Conservation (phyloP, 441 rosid species). For the Adansonia rubrostipa region DNA sequence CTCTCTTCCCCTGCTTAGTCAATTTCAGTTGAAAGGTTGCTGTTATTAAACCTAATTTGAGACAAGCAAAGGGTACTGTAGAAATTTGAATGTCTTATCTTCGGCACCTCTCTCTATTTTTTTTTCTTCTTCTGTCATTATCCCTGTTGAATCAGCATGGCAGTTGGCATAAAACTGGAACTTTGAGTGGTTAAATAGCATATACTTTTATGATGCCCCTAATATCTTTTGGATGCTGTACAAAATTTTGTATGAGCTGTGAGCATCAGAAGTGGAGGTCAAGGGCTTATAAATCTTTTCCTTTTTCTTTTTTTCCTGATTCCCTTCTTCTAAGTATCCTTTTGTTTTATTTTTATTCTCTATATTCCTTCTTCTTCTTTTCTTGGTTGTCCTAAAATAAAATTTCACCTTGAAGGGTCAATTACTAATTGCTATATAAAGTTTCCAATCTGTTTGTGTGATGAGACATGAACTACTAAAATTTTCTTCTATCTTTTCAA, state of each 20-base stretch:
- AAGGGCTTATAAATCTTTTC: constrained; percentile 3
- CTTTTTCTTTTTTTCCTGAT: background rate
- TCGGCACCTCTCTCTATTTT: background rate
- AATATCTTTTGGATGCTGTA: background rate
- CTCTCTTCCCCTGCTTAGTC: background rate
- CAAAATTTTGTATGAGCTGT: background rate
- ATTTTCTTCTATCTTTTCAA: background rate
- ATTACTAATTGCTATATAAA: background rate
- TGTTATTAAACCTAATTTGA: background rate
- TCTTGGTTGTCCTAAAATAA: background rate
- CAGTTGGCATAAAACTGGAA: background rate
- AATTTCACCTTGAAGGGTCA: background rate
- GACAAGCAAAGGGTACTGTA: background rate
- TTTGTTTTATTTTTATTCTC: background rate
- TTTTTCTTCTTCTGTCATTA: background rate
- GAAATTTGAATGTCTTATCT: background rate
- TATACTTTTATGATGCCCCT: background rate
- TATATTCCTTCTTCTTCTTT: background rate
- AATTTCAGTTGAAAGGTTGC: background rate
- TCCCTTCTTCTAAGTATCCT: constrained; percentile 13
- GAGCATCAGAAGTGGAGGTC: background rate
- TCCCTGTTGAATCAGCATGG: background rate
- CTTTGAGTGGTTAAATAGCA: background rate
- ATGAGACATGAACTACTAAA: background rate
- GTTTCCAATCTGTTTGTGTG: constrained; percentile 8